phyloP scores from a whole-genome alignment of 163 green algal genomes.

The Scenedesmus sp. region DNA sequence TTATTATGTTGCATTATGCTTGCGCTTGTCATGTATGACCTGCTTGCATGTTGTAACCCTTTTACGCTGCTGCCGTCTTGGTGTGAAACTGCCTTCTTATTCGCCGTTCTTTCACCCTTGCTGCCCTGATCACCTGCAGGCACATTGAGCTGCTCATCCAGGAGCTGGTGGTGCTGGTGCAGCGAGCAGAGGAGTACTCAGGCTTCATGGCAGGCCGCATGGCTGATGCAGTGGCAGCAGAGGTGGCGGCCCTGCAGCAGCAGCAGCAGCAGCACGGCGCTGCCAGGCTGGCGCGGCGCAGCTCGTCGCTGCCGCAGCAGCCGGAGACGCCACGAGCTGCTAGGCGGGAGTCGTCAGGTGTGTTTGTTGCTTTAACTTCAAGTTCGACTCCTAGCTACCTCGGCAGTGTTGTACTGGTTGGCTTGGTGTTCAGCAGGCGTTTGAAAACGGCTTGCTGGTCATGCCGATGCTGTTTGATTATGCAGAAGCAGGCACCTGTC shows the following conservation, averaged over 20 bases:
- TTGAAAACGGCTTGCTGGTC: no score
- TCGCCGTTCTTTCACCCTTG: no score
- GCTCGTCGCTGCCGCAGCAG: not conserved
- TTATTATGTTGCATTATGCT: not conserved
- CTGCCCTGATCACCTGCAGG: conserved; percentile 3
- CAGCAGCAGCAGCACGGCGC: conserved; percentile 13
- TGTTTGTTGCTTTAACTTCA: not conserved
- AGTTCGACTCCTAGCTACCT: not conserved
- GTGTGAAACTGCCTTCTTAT: not conserved
- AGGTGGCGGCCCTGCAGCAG: conserved; percentile 42
- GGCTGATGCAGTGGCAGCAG: conserved; percentile 55
- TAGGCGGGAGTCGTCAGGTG: conserved; percentile 3
- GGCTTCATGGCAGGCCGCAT: conserved; percentile 88
- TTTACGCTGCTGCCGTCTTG: not conserved
- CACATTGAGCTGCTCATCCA: conserved; percentile 61
- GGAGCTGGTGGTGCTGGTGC: conserved; percentile 65
- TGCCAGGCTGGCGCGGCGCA: not conserved
- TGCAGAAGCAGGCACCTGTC: not conserved
- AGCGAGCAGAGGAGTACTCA: conserved; percentile 91
- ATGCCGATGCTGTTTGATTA: not conserved
- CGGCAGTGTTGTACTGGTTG: not conserved
- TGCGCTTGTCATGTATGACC: not conserved
- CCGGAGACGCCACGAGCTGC: not conserved
- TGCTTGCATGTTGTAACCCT: conserved; percentile 51
- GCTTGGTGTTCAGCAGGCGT: no score